These are phyloP conservation scores for Solanum acaule DNA, from an alignment of 257 asterid species.

Conservation along the genomic window DNA sequence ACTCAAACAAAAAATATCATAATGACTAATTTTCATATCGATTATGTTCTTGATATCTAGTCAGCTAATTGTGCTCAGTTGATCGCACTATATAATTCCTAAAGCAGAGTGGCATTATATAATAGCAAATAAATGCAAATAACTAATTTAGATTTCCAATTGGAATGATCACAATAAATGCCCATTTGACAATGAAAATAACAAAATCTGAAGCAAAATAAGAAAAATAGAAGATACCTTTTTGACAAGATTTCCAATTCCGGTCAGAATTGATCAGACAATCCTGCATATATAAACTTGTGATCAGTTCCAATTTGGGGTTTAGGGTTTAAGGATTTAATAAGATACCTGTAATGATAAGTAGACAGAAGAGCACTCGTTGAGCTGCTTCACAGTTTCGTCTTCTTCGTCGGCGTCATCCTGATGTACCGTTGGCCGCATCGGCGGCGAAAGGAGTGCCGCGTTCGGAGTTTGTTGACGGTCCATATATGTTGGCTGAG, in stretches of 20 bases:
- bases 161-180: not conserved
- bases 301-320: not conserved
- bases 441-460: not conserved
- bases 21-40: not conserved
- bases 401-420: slow-evolving; percentile 58
- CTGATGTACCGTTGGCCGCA: slow-evolving; percentile 30
- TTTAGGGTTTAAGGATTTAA: slow-evolving; percentile 12
- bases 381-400: slow-evolving; percentile 63
- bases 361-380: slow-evolving; percentile 64
- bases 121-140: not conserved
- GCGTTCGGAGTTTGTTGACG: not conserved
- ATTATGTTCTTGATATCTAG: not conserved
- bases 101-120: too few relatives aligned
- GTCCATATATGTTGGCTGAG: slow-evolving; percentile 3
- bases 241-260: slow-evolving; percentile 74
- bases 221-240: slow-evolving; percentile 17
- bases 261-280: slow-evolving; percentile 49
- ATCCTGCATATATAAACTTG: slow-evolving; percentile 29
- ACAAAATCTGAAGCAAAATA: not conserved
- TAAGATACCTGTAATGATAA: slow-evolving; percentile 52
- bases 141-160: not conserved
- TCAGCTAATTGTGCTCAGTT: too few relatives aligned
- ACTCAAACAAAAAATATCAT: not conserved
- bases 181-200: not conserved
- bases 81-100: too few relatives aligned